These are phyloP conservation scores for Cicer bijugum DNA, from an alignment of 306 rosid genomes.

Conservation along the genomic window DNA sequence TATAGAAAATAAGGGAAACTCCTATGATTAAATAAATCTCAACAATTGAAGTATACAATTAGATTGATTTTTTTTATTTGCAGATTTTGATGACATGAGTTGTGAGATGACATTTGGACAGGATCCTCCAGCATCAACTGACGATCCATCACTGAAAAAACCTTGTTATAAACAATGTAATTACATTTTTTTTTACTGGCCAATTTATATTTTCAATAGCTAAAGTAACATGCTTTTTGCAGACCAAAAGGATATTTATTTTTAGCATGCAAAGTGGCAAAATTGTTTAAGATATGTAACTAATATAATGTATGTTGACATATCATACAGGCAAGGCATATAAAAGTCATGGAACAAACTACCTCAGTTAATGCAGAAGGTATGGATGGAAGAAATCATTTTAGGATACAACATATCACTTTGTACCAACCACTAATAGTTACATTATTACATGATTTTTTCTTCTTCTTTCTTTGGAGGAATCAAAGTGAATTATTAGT, in stretches of 20 bases:
- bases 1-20: slow-evolving; percentile 13
- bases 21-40: slow-evolving; percentile 32
- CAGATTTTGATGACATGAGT: slow-evolving; percentile 99
- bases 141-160: slow-evolving; percentile 90
- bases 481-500: no score
- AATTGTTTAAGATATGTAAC: slow-evolving; percentile 11
- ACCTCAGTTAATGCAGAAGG: slow-evolving; percentile 52
- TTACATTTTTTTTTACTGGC: slow-evolving; percentile 35
- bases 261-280: neutral
- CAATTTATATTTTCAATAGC: slow-evolving; percentile 9
- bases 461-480: neutral
- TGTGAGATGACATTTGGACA: slow-evolving; percentile 94
- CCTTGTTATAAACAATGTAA: slow-evolving; percentile 91
- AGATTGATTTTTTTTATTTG: slow-evolving; percentile 38
- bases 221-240: neutral
- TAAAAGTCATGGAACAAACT: slow-evolving; percentile 58
- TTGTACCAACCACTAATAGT: slow-evolving; percentile 21
- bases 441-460: neutral
- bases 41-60: slow-evolving; percentile 30
- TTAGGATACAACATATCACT: slow-evolving; percentile 30
- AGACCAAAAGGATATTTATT: neutral
- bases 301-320: slow-evolving; percentile 27
- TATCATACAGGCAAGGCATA: slow-evolving; percentile 77
- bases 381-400: slow-evolving; percentile 27
- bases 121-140: slow-evolving; percentile 69